A percentile compares a stretch with the other conserved stretches of the same genome.
phyloP scores from a whole-genome alignment of 139 green algal genomes.

The Chlamydomonas applanata region DNA sequence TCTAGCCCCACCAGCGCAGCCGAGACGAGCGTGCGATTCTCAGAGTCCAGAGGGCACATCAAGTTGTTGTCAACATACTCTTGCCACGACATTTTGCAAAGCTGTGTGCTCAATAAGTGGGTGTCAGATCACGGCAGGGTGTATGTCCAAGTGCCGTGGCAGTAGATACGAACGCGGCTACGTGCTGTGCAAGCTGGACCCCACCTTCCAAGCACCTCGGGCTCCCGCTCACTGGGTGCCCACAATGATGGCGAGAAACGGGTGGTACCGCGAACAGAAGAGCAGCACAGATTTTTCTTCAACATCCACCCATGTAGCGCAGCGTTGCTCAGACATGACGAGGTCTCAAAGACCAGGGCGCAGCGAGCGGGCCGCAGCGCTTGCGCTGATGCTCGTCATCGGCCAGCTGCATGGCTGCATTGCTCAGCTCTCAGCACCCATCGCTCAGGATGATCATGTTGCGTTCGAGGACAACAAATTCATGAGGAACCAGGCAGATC shows the following conservation, averaged over 20 bases:
- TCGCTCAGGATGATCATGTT: slow-evolving; percentile 48
- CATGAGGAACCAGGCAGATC: slow-evolving; percentile 53
- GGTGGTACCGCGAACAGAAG: no score
- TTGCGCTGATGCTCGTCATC: not conserved
- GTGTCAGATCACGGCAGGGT: not conserved
- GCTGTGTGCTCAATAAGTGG: no score
- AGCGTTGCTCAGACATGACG: no score
- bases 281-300: no score
- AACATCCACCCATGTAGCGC: no score
- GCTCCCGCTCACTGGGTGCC: no score
- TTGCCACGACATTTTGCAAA: slow-evolving; percentile 5
- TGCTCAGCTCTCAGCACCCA: slow-evolving; percentile 11
- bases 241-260: no score
- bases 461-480: slow-evolving; percentile 69
- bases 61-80: slow-evolving; percentile 25
- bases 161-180: no score
- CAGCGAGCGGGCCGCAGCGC: not conserved
- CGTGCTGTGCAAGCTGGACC: no score
- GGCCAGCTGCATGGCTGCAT: not conserved
- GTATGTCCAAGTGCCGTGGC: no score
- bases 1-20: slow-evolving; percentile 19
- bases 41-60: slow-evolving; percentile 17
- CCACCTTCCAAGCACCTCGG: no score
- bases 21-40: slow-evolving; percentile 12
- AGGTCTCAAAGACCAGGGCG: not conserved